phyloP scores from a whole-genome alignment of 768 basidiomycete genomes.

The Tylopilus felleus region DNA sequence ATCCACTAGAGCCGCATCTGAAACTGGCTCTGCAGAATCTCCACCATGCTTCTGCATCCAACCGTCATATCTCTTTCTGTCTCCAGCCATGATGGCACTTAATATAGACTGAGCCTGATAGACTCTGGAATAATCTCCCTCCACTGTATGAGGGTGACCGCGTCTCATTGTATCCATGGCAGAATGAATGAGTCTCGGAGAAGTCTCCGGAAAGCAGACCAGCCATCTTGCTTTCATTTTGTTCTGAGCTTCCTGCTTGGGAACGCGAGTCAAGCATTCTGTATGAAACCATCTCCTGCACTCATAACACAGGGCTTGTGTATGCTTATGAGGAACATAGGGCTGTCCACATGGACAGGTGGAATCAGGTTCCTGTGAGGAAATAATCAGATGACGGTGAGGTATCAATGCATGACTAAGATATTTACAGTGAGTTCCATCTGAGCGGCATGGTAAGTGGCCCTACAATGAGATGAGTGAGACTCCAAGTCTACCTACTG shows the following conservation, averaged over 20 bases:
- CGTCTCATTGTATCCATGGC: background rate
- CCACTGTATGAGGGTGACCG: background rate
- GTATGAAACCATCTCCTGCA: background rate
- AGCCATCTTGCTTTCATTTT: background rate
- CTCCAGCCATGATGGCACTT: background rate
- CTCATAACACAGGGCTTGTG: background rate
- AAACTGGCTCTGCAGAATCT: background rate
- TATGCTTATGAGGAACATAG: background rate
- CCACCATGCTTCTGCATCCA: background rate
- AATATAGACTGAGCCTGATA: constrained; percentile 11
- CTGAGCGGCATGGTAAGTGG: background rate
- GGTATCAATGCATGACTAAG: background rate
- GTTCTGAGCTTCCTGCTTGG: background rate
- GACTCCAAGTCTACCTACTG: too few species aligned
- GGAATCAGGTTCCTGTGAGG: background rate
- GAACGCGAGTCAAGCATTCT: background rate
- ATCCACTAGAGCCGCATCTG: background rate
- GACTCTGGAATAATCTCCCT: background rate
- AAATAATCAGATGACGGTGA: background rate
- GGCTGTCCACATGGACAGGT: background rate
- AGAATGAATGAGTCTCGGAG: background rate
- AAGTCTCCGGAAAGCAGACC: rapidly evolving
- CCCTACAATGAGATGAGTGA: background rate
- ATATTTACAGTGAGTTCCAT: background rate
- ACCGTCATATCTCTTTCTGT: background rate